Evolutionary conservation across 768 basidiomycete species (phyloP), one percentile per base, ranked within the genome.

Genomic region (Boletus rufocinnamomeus): DNA sequence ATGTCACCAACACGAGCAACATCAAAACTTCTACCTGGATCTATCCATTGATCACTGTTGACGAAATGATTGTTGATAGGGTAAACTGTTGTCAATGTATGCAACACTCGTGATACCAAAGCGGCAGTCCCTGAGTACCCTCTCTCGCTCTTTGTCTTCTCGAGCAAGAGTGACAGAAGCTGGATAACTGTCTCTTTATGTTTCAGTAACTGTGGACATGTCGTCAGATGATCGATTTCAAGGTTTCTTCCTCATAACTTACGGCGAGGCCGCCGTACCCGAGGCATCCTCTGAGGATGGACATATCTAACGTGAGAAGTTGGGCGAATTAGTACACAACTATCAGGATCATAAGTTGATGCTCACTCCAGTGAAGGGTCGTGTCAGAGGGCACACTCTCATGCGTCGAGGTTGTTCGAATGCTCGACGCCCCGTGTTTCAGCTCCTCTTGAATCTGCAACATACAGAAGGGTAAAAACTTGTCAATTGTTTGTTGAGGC

Each of bases 331-430:
- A 56, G 19, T n/a, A 38, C 11, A 44, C 21, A 11, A 25, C 30
- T n/a, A 50, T 16, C 41, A 19, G 19, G 19, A 53, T 25, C 11
- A 23, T 21, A 46, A 45, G 34, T 34, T 52, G 65, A 45, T 50
- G 46, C 86, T 74, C 66, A 93, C 92, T 95, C 91, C 95, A 97
- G 70, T 97, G 95, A 52, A 98, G 77, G 8, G 93, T 93, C 7
- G 91, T 93, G 64, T 93, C 91, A 3, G 90, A 91, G 8, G 91
- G 87, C 3, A 90, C 81, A 11, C 88, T 85, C 37, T 83, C 80
- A 63, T 88, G 84, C 6, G 82, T 82, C 2, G 88, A 89, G 3
- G 92, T 93, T 21, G 90, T 93, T 45, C 93, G 79, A 34, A 88
- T 79, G 61, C 89, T 91, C 28, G 93, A 94, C 2, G 96, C 95